Evolutionary conservation across 768 basidiomycete species (phyloP).

Genomic region (Leccinellum rugosiceps): DNA sequence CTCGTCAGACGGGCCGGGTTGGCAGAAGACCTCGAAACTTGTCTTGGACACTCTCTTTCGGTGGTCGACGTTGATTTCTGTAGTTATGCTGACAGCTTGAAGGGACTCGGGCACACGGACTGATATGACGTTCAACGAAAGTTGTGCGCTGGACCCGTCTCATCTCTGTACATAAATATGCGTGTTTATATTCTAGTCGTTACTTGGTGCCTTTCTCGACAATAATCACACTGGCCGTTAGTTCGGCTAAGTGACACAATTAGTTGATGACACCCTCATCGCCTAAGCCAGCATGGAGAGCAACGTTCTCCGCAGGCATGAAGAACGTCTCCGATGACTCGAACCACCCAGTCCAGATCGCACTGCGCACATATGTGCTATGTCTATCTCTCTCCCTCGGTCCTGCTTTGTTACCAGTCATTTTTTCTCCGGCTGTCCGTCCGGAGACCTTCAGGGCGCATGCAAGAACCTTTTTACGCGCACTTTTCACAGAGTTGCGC

Average conservation of each 20-base stretch:
- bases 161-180: background rate
- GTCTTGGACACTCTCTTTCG: conserved; percentile 28
- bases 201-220: background rate
- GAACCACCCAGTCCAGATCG: conserved; percentile 53
- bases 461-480: conserved; percentile 19
- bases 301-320: background rate
- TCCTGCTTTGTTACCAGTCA: conserved; percentile 57
- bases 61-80: conserved; percentile 58
- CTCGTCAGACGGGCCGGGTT: conserved; percentile 50
- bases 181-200: background rate
- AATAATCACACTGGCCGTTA: background rate
- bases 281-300: conserved; percentile 2
- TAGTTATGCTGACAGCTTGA: conserved; percentile 48
- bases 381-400: conserved; percentile 64
- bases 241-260: background rate
- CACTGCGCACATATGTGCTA: conserved; percentile 66
- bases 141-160: background rate
- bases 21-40: conserved; percentile 26
- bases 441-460: conserved; percentile 22
- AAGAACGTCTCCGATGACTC: conserved; percentile 31
- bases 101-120: background rate
- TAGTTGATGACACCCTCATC: conserved; percentile 5
- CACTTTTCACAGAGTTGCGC: conserved; percentile 56
- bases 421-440: conserved; percentile 34
- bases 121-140: background rate